Percentiles rank a stretch among this genome's conserved stretches.
Evolutionary conservation across 805 yeast species (phyloP).

Genomic region (Kregervanrija pseudodelftensis): DNA sequence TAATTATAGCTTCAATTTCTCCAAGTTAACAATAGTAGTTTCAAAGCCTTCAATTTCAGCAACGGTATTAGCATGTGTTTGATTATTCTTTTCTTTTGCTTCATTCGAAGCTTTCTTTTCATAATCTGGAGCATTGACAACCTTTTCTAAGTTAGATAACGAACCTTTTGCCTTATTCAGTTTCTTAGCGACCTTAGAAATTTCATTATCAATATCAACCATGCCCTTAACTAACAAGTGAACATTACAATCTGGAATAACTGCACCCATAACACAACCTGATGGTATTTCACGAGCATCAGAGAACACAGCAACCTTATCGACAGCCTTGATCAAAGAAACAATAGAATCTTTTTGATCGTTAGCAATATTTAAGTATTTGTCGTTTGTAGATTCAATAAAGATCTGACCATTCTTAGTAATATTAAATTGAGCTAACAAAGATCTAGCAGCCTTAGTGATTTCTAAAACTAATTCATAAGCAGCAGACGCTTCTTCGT

Average conservation of each 20-base stretch:
- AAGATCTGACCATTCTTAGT: conserved; percentile 81
- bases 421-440: conserved; percentile 84
- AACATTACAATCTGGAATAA: conserved; percentile 74
- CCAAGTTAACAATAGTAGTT: conserved; percentile 78
- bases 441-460: conserved; percentile 86
- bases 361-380: conserved; percentile 43
- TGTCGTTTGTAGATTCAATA: conserved; percentile 58
- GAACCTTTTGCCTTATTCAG: conserved; percentile 56
- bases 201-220: conserved; percentile 87
- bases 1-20: conserved; percentile 56
- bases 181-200: conserved; percentile 73
- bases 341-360: conserved; percentile 82
- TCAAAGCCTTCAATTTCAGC: conserved; percentile 91
- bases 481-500: conserved; percentile 58
- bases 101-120: conserved; percentile 76
- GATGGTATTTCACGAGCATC: conserved; percentile 57
- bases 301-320: conserved; percentile 59
- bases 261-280: conserved; percentile 84
- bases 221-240: conserved; percentile 92
- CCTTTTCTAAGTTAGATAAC: conserved; percentile 59
- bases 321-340: conserved; percentile 87
- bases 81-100: conserved; percentile 70
- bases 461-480: conserved; percentile 81
- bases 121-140: conserved; percentile 66
- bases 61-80: conserved; percentile 57